Base-by-base conservation (phyloP, 208 protist species). In the Trypanosoma caninum region DNA sequence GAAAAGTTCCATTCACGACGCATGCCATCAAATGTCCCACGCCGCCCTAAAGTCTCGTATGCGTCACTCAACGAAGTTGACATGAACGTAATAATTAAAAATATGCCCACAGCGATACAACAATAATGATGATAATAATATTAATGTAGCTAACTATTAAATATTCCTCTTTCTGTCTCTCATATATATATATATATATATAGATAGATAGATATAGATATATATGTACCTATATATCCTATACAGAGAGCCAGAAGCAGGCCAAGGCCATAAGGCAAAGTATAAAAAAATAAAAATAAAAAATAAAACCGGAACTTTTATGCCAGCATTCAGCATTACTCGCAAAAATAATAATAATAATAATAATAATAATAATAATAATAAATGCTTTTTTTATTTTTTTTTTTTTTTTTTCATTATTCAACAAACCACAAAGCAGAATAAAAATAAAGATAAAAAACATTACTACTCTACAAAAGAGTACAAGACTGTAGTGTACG, bases 1-100 rank as follows among this genome's bases (percentile, higher is more conserved):
- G 77, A 69, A 46, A 95, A 95, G 54, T 90, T 88, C 86, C 89
- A 95, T 69, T 95, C 85, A 20, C 89, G 83, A 10, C 85, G 82
- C 86, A 95, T 95, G 27, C 84, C 85, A 25, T 77, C 80, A 4
- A 56, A 41, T 0, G 34, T 30, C n/a, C 28, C 58, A 27, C 18
- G 47, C 11, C 34, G 23, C 28, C 41, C 63, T 16, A 35, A 46
- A 0, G 5, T 34, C 35, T 56, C 42, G 31, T 63, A 30, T 2
- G 37, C 16, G 2, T 56, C 47, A 6, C 14, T 16, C 14, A 8
- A 18, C 2, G 22, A 35, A 1, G 33, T 35, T n/a, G 37, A 35
- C 34, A 45, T 38, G 3, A 2, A 7, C 28, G 14, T 34, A 2
- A 1, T 30, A 2, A 34, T 44, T 11, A 44, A 3, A 44, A 3